Percentiles rank a stretch among this genome's conserved stretches.
phyloP scores from a whole-genome alignment of 164 flowering plant species.

The Vitis cinerea region DNA sequence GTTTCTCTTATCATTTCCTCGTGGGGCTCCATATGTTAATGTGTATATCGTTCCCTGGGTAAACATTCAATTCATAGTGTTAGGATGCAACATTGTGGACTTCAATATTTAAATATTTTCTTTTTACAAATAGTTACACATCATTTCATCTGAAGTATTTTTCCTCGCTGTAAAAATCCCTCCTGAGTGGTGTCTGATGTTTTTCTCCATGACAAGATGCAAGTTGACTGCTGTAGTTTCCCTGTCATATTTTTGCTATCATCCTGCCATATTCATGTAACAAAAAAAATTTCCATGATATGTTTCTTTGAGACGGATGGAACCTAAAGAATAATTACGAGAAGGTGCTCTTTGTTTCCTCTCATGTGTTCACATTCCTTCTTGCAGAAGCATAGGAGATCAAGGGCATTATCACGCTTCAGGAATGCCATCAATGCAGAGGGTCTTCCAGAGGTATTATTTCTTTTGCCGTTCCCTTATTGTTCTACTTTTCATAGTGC shows the following conservation, averaged over 20 bases:
- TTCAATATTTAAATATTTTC: neutral
- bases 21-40: neutral
- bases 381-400: conserved; percentile 77
- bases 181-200: neutral
- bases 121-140: neutral
- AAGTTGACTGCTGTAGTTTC: neutral
- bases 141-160: neutral
- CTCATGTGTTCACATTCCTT: conserved; percentile 6
- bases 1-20: neutral
- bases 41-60: neutral
- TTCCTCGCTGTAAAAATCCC: neutral
- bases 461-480: neutral
- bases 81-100: neutral
- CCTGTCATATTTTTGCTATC: neutral
- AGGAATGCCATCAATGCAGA: conserved; percentile 36
- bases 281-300: too few species aligned
- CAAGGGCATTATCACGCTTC: conserved; percentile 77
- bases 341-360: neutral
- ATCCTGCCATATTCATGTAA: neutral
- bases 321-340: neutral
- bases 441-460: conserved; percentile 54
- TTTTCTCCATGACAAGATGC: neutral
- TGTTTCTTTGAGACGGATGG: neutral
- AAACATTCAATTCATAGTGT: neutral
- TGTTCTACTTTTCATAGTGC: neutral